These are phyloP conservation scores for Eustoma russellianum DNA, from an alignment of 257 asterid species.

Conservation along the genomic window DNA sequence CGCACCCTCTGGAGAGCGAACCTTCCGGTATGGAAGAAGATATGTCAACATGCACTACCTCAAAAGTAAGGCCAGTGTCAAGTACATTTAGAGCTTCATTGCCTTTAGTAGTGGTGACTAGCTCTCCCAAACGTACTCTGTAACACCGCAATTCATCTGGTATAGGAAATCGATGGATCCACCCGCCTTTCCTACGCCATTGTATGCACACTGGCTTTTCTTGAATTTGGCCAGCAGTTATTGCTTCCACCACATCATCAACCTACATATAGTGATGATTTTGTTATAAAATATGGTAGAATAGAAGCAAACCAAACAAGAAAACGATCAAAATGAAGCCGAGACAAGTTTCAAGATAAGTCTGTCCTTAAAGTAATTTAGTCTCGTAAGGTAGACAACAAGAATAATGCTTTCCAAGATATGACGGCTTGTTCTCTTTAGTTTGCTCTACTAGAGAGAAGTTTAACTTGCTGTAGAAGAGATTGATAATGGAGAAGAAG, in stretches of 20 bases:
- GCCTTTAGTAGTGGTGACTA: slow-evolving; percentile 21
- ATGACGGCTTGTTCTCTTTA: no score
- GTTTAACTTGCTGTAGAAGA: no score
- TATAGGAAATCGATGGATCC: slow-evolving; percentile 22
- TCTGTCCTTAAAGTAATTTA: no score
- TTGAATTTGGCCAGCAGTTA: slow-evolving; percentile 24
- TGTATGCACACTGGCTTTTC: slow-evolving; percentile 55
- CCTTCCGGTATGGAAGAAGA: slow-evolving; percentile 7
- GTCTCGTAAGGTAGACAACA: no score
- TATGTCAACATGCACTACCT: slow-evolving; percentile 51
- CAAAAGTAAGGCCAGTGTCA: slow-evolving; percentile 51
- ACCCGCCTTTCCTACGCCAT: slow-evolving; percentile 73
- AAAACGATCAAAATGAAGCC: no score
- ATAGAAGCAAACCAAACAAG: no score
- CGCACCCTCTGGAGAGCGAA: no score
- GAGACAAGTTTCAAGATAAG: no score
- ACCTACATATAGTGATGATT: slow-evolving; percentile 21
- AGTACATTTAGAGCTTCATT: slow-evolving; percentile 48
- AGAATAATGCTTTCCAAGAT: no score
- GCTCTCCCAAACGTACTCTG: slow-evolving; percentile 33
- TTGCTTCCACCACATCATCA: slow-evolving; percentile 29
- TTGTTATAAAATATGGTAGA: no score
- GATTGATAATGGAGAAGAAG: no score
- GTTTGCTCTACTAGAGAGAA: no score
- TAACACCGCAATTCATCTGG: slow-evolving; percentile 21